Percentiles rank a stretch among this genome's conserved stretches.
Evolutionary conservation across 2,329 filamentous ascomycete genomes (phyloP).

Genomic region (Fusarium denticulatum): DNA sequence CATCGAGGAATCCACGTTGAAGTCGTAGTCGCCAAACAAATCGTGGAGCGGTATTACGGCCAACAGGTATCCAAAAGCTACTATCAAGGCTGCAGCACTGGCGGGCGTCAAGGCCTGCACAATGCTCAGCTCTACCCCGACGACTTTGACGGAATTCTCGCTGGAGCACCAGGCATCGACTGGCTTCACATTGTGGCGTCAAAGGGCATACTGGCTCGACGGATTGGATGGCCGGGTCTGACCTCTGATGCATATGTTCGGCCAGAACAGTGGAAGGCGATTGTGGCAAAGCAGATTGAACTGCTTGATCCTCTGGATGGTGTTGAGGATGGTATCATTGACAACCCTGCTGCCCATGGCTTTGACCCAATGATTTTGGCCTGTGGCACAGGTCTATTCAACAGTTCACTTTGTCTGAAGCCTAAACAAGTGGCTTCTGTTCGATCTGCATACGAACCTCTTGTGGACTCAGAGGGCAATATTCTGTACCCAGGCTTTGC

Average conservation of each 20-base stretch:
- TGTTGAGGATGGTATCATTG: conserved; percentile 2
- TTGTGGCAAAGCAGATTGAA: conserved; percentile 5
- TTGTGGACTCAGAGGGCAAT: not conserved
- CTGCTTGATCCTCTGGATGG: conserved; percentile 3
- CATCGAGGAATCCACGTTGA: conserved; percentile 9
- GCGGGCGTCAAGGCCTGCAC: not conserved
- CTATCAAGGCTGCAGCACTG: conserved; percentile 9
- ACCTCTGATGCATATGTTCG: not conserved
- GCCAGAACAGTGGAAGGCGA: conserved; percentile 4
- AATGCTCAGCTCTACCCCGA: conserved; percentile 6
- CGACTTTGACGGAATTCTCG: conserved; percentile 11
- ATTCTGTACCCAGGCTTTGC: conserved; percentile 1
- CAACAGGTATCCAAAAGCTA: not conserved
- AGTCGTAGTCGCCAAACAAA: not conserved
- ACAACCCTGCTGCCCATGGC: not conserved
- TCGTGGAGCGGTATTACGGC: conserved; percentile 3
- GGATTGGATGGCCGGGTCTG: not conserved
- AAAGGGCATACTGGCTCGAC: not conserved
- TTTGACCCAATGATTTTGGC: not conserved
- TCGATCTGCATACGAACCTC: conserved; percentile 1
- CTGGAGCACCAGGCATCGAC: not conserved
- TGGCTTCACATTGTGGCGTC: conserved; percentile 15
- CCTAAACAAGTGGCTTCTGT: not conserved
- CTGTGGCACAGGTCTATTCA: not conserved
- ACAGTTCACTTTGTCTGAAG: not conserved